Evolutionary conservation across 352 stramenopile genomes (phyloP).

Genomic region (Globisporangium acanthophoron): DNA sequence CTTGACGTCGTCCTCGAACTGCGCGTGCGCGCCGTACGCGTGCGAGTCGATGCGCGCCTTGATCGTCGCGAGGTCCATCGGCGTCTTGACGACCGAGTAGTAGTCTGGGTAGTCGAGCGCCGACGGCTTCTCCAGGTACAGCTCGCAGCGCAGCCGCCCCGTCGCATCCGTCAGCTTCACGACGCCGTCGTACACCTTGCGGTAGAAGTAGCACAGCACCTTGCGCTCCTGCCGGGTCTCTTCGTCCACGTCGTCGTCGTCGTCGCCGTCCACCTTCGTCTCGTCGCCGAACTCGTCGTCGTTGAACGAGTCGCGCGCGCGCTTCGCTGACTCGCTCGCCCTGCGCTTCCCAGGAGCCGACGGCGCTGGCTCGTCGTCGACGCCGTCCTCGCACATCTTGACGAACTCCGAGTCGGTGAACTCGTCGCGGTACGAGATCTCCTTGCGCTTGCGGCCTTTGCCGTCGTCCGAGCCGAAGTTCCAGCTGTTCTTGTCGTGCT

Average conservation of each 20-base stretch:
- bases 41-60: constrained; percentile 69
- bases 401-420: constrained; percentile 86
- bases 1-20: constrained; percentile 78
- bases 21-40: constrained; percentile 50
- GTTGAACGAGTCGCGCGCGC: constrained; percentile 16
- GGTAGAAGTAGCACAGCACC: constrained; percentile 75
- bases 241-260: constrained; percentile 35
- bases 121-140: constrained; percentile 81
- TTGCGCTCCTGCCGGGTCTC: constrained; percentile 48
- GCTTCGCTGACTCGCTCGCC: constrained; percentile 20
- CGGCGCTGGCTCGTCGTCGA: constrained; percentile 30
- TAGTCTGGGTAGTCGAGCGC: constrained; percentile 86
- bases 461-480: constrained; percentile 41
- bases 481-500: constrained; percentile 57
- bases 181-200: constrained; percentile 81
- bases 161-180: constrained; percentile 69
- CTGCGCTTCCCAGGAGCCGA: constrained; percentile 16
- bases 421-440: constrained; percentile 83
- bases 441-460: constrained; percentile 68
- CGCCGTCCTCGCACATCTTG: constrained; percentile 83
- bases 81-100: constrained; percentile 81
- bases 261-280: constrained; percentile 1
- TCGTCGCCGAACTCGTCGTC: neutral
- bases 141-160: constrained; percentile 55
- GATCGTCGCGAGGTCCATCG: constrained; percentile 88